Evolutionary conservation across 192 early-diverging fungal genomes (phyloP).

Genomic region (Tieghemiomyces parasiticus): DNA sequence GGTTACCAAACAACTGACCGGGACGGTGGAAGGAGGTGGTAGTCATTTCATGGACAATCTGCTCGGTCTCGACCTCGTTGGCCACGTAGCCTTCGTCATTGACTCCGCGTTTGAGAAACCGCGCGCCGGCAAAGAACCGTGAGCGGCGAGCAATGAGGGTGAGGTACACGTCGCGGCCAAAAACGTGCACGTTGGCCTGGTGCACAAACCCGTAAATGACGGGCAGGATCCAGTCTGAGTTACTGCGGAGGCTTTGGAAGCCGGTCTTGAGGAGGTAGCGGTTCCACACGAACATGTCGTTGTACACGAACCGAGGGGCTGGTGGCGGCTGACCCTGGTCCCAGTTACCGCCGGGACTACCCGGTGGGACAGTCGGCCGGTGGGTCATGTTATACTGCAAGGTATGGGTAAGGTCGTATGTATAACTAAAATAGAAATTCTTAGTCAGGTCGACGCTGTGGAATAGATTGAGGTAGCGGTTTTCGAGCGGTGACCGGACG

Average conservation of each 20-base stretch:
- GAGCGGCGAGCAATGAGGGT: slow-evolving; percentile 92
- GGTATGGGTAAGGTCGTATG: slow-evolving; percentile 87
- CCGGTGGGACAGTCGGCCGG: no score
- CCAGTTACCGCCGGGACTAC: no score
- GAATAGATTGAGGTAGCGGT: slow-evolving; percentile 67
- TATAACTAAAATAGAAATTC: slow-evolving; percentile 96
- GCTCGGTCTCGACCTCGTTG: slow-evolving; percentile 98
- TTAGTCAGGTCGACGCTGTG: slow-evolving; percentile 83
- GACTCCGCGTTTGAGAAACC: slow-evolving; percentile 89
- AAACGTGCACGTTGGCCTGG: slow-evolving; percentile 83
- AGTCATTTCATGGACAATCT: slow-evolving; percentile 85
- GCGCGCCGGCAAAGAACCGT: slow-evolving; percentile 85
- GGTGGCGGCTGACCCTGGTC: no score
- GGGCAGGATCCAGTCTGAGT: slow-evolving; percentile 59
- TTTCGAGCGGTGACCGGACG: slow-evolving; percentile 62
- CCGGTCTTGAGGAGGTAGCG: slow-evolving; percentile 49
- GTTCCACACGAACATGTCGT: slow-evolving; percentile 97
- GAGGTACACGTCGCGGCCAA: slow-evolving; percentile 79
- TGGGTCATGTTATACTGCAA: slow-evolving; percentile 81
- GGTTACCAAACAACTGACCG: slow-evolving; percentile 35
- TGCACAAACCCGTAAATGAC: slow-evolving; percentile 96
- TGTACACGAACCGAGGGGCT: slow-evolving; percentile 20
- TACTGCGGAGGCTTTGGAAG: slow-evolving; percentile 44
- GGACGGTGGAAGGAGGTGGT: slow-evolving; percentile 74
- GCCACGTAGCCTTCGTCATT: slow-evolving; percentile 95